phyloP scores from a whole-genome alignment of 768 basidiomycete genomes.

The Lentinula lateritia region DNA sequence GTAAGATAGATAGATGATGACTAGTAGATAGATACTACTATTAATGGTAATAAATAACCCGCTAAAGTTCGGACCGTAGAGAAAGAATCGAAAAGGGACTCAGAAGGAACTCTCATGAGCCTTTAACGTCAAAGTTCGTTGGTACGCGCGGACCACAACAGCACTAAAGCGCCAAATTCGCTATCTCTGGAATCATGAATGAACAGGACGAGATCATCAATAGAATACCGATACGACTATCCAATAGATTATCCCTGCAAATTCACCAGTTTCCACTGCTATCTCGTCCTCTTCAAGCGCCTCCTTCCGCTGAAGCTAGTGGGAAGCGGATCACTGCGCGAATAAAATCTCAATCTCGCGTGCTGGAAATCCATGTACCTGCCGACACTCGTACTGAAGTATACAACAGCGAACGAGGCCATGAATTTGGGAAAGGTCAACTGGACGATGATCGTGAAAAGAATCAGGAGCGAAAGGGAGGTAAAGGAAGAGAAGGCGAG shows the following conservation, averaged over 20 bases:
- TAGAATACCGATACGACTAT: constrained; percentile 68
- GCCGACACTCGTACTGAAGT: constrained; percentile 78
- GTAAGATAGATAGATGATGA: too few species aligned
- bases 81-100: too few species aligned
- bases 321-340: constrained; percentile 78
- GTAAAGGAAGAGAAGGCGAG: constrained; percentile 38
- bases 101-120: too few species aligned
- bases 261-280: constrained; percentile 81
- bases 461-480: constrained; percentile 46
- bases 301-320: constrained; percentile 65
- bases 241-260: constrained; percentile 60
- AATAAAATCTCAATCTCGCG: constrained; percentile 54
- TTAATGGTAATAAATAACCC: too few species aligned
- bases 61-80: too few species aligned
- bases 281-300: constrained; percentile 65
- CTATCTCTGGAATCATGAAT: constrained; percentile 12
- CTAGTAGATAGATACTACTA: too few species aligned
- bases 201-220: constrained; percentile 58
- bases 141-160: too few species aligned
- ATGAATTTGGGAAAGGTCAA: constrained; percentile 59
- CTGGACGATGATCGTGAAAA: constrained; percentile 75
- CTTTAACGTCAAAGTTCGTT: too few species aligned
- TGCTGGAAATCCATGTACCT: constrained; percentile 76
- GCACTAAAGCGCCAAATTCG: neutral
- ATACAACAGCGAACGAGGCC: constrained; percentile 70